These are phyloP conservation scores for Clonostachys rosea DNA, from an alignment of 2,329 filamentous ascomycete genomes.

Conservation along the genomic window DNA sequence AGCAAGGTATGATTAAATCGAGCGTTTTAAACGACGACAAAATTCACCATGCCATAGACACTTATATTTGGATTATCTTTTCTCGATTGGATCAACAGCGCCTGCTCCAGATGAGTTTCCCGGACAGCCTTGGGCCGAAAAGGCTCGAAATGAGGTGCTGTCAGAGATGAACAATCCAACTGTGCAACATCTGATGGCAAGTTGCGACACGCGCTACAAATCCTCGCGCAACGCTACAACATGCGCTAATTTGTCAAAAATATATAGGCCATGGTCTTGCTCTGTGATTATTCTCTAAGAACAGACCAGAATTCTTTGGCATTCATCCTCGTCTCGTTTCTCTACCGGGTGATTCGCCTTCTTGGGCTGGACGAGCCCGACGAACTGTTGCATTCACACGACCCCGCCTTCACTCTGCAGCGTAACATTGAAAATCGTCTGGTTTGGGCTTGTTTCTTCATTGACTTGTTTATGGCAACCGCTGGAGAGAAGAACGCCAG, in stretches of 20 bases:
- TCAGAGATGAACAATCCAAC: constrained; percentile 9
- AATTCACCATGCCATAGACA: constrained; percentile 3
- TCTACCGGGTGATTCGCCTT: constrained; percentile 12
- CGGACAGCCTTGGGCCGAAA: constrained; percentile 10
- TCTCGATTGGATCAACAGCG: not conserved
- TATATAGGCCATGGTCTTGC: constrained; percentile 10
- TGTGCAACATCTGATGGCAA: constrained; percentile 13
- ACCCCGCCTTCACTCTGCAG: constrained; percentile 4
- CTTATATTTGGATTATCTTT: constrained; percentile 8
- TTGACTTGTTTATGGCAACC: constrained; percentile 10
- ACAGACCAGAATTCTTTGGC: constrained; percentile 12
- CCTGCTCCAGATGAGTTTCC: constrained; percentile 5
- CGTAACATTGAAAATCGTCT: constrained; percentile 11
- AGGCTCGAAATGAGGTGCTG: constrained; percentile 8
- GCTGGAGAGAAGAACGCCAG: constrained; percentile 12
- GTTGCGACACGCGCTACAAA: not conserved
- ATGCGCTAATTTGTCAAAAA: too few species aligned
- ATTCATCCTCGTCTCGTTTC: constrained; percentile 10
- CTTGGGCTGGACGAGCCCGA: constrained; percentile 9
- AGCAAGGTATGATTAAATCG: constrained; percentile 7
- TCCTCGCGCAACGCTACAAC: not conserved
- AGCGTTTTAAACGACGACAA: not conserved
- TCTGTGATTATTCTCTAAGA: constrained; percentile 13
- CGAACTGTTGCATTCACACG: constrained; percentile 1
- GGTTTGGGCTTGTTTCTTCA: constrained; percentile 14